Evolutionary conservation across 768 basidiomycete genomes (phyloP), one percentile per base, ranked within the genome.

Genomic region (Pholiota microspora): DNA sequence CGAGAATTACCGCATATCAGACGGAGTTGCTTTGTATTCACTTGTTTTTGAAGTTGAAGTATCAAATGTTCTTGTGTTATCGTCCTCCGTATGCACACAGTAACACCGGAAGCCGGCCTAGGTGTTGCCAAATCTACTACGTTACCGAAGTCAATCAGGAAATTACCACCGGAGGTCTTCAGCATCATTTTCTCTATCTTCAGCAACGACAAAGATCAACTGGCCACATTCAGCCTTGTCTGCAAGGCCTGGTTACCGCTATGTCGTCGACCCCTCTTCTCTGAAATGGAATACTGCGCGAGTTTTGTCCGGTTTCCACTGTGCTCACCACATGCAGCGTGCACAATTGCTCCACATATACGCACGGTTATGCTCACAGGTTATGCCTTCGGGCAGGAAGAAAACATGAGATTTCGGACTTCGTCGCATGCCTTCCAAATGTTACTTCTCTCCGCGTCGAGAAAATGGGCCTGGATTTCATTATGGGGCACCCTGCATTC

Each of bases 221-320:
- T 74, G 44, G 61, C 62, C 13, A 49, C 54, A 24, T 71, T 69
- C 64, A 71, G 72, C 54, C 49, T 60, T 15, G 71, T 75, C 53
- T 70, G 69, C 61, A 62, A 58, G 48, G 56, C 66, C 2, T 75
- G 71, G 71, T 53, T 72, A 21, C 64, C 63, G 7, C 51, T 64
- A 45, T 69, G 68, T 40, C 70, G 72, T 24, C 63, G 60, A 28
- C 60, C 71, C 60, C 68, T 75, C 46, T 75, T 75, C 54, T 51
- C 51, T 51, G 66, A 69, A 53, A 62, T 70, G 34, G 61, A 58
- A 53, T 67, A 71, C 42, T 59, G 62, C 15, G 64, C 65, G 27
- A 58, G 62, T 16, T 63, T 72, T 48, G 64, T 65, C 49, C 49
- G 54, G 32, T 66, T 66, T 46, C 53, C 71, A 16, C 52, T 31